phyloP scores from a whole-genome alignment of 1,284 basidiomycete genomes.

The Caloboletus firmus region DNA sequence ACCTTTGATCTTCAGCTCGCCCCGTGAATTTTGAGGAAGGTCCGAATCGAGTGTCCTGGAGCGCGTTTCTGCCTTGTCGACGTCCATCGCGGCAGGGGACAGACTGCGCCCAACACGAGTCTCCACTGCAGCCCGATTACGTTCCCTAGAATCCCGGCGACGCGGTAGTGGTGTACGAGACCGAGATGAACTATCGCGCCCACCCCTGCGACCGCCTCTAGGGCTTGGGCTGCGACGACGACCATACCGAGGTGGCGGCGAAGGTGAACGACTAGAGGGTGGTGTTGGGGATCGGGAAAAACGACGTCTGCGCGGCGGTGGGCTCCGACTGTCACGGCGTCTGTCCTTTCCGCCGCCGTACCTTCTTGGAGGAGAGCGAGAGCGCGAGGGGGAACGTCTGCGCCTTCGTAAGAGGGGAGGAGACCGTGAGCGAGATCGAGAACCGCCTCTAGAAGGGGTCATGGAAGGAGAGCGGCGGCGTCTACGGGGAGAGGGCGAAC shows the following conservation, averaged over 20 bases:
- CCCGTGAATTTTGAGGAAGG: constrained; percentile 36
- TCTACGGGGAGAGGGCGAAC: constrained; percentile 36
- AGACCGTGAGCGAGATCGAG: constrained; percentile 35
- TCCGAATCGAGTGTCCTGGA: constrained; percentile 30
- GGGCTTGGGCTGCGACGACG: constrained; percentile 39
- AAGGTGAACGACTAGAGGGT: constrained; percentile 45
- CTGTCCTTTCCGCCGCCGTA: constrained; percentile 38
- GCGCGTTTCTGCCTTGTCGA: constrained; percentile 37
- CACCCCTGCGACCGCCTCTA: constrained; percentile 34
- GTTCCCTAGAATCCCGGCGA: constrained; percentile 34
- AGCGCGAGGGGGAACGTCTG: constrained; percentile 37
- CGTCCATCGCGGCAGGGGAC: constrained; percentile 42
- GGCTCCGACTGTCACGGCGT: constrained; percentile 53
- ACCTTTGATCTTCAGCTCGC: constrained; percentile 71
- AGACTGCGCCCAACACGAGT: constrained; percentile 27
- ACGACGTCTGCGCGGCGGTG: constrained; percentile 55
- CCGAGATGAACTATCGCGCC: constrained; percentile 29
- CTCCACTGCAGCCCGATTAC: constrained; percentile 21
- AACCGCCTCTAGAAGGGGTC: constrained; percentile 28
- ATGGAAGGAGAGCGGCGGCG: constrained; percentile 39
- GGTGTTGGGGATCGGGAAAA: constrained; percentile 42
- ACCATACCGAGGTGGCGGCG: constrained; percentile 33
- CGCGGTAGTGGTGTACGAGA: constrained; percentile 30
- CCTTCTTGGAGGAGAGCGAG: constrained; percentile 47
- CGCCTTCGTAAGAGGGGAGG: constrained; percentile 47